A percentile compares a stretch with the other conserved stretches of the same genome.
These are phyloP conservation scores for Davidsoniella virescens DNA, from an alignment of 2,329 filamentous ascomycete genomes.

Conservation along the genomic window DNA sequence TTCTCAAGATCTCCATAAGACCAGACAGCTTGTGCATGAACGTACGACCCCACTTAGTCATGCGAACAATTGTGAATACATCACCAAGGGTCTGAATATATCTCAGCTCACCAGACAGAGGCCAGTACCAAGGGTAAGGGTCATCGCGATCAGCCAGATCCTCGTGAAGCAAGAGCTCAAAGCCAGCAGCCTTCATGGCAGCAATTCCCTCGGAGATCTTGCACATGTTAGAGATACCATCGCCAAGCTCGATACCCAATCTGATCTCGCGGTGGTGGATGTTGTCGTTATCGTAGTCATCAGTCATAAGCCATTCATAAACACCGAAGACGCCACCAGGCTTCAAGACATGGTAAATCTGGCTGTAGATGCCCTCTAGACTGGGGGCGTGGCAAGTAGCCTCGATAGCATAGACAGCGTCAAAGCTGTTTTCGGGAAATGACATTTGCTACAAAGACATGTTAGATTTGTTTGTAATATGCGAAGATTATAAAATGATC, in stretches of 20 bases:
- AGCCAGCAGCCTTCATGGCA: slow-evolving; percentile 77
- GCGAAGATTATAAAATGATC: background rate
- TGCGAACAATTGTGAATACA: slow-evolving; percentile 66
- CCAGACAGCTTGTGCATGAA: slow-evolving; percentile 64
- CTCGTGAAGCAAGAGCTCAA: slow-evolving; percentile 68
- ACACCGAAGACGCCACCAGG: slow-evolving; percentile 91
- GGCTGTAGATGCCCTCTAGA: slow-evolving; percentile 79
- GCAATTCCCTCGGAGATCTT: slow-evolving; percentile 62
- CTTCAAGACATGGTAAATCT: slow-evolving; percentile 91
- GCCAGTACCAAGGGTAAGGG: slow-evolving; percentile 83
- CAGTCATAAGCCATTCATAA: slow-evolving; percentile 99
- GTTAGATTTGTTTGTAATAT: background rate
- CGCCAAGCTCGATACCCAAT: slow-evolving; percentile 84
- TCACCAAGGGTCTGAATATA: slow-evolving; percentile 70
- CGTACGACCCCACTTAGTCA: slow-evolving; percentile 71
- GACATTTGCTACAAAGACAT: slow-evolving; percentile 56
- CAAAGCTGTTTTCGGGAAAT: slow-evolving; percentile 82
- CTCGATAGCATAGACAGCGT: slow-evolving; percentile 93
- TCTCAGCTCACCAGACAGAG: slow-evolving; percentile 67
- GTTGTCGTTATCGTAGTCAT: slow-evolving; percentile 82
- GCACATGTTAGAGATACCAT: slow-evolving; percentile 97
- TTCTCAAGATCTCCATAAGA: slow-evolving; percentile 52
- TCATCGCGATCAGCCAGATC: slow-evolving; percentile 70
- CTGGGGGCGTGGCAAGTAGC: slow-evolving; percentile 89
- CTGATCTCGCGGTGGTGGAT: slow-evolving; percentile 75